A percentile compares a stretch with the other conserved stretches of the same genome.
Conservation (phyloP, 805 yeast genomes). For the Candida qinlingensis region DNA sequence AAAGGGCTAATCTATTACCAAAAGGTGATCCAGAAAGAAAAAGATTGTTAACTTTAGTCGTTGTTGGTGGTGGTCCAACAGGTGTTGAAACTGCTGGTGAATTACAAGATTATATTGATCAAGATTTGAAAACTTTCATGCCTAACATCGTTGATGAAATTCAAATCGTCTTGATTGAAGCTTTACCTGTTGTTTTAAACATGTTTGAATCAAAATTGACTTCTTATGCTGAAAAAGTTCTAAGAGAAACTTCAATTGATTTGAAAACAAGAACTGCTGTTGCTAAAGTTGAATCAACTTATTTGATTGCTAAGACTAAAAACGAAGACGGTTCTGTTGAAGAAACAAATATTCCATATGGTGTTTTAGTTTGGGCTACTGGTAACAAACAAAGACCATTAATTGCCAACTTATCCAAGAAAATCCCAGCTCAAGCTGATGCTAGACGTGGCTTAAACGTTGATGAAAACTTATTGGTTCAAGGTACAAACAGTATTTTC, state of each 20-base stretch:
- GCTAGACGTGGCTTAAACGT: conserved; percentile 89
- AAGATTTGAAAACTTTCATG: conserved; percentile 84
- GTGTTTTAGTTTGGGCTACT: conserved; percentile 94
- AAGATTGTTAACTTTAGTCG: conserved; percentile 81
- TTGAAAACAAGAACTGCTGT: conserved; percentile 84
- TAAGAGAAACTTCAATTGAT: conserved; percentile 62
- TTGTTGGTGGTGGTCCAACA: conserved; percentile 98
- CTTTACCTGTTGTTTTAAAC: conserved; percentile 80
- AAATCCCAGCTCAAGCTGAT: conserved; percentile 70
- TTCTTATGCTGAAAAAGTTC: conserved; percentile 74
- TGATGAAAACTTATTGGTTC: conserved; percentile 67
- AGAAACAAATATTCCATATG: conserved; percentile 70
- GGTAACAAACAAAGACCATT: conserved; percentile 89
- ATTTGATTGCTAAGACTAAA: conserved; percentile 66
- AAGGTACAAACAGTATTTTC: conserved; percentile 72
- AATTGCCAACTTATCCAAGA: conserved; percentile 56
- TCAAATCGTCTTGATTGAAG: conserved; percentile 82
- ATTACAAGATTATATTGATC: conserved; percentile 88
- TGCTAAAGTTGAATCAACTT: conserved; percentile 69
- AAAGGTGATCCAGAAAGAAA: conserved; percentile 70
- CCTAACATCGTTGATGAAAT: conserved; percentile 81
- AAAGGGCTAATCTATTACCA: conserved; percentile 80
- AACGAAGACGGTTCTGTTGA: conserved; percentile 59
- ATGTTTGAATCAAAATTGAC: conserved; percentile 66
- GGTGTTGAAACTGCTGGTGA: conserved; percentile 98